Conservation (phyloP, 192 early-diverging fungal genomes). For the Lobulomyces angularis region DNA sequence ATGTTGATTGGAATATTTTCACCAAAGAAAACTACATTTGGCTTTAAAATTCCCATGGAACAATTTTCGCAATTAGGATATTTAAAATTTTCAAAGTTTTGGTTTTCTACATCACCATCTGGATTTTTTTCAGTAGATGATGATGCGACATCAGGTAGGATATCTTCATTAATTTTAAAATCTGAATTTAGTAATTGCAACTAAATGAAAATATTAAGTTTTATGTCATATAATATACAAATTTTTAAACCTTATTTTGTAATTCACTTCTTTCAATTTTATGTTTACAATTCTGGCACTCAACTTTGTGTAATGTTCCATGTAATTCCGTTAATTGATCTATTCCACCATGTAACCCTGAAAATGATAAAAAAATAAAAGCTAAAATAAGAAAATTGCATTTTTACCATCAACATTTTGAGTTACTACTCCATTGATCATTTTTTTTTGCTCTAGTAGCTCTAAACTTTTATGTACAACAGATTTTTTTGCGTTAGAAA, state of each 20-base stretch:
- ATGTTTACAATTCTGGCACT: conserved; percentile 42
- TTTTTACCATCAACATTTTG: conserved; percentile 91
- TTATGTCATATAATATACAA: neutral
- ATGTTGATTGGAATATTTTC: conserved; percentile 56
- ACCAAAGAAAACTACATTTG: conserved; percentile 80
- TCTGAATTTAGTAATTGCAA: conserved; percentile 59
- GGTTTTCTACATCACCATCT: conserved; percentile 72
- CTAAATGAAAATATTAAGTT: no score
- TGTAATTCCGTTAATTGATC: conserved; percentile 67
- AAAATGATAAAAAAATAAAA: neutral
- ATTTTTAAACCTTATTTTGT: neutral
- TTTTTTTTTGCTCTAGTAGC: neutral
- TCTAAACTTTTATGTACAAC: no score
- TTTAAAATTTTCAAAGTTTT: conserved; percentile 38
- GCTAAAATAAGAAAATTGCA: conserved; percentile 12
- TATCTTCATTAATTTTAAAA: conserved; percentile 25
- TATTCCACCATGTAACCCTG: conserved; percentile 37
- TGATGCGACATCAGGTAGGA: conserved; percentile 17
- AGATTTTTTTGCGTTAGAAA: no score
- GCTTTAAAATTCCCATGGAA: conserved; percentile 49
- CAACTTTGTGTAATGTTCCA: conserved; percentile 54
- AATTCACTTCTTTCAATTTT: neutral
- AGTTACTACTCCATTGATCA: conserved; percentile 57
- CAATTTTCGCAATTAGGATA: conserved; percentile 65
- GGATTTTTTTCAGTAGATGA: conserved; percentile 51